Evolutionary conservation across 179 eudicot species (phyloP).

Genomic region (Spergularia azorica): DNA sequence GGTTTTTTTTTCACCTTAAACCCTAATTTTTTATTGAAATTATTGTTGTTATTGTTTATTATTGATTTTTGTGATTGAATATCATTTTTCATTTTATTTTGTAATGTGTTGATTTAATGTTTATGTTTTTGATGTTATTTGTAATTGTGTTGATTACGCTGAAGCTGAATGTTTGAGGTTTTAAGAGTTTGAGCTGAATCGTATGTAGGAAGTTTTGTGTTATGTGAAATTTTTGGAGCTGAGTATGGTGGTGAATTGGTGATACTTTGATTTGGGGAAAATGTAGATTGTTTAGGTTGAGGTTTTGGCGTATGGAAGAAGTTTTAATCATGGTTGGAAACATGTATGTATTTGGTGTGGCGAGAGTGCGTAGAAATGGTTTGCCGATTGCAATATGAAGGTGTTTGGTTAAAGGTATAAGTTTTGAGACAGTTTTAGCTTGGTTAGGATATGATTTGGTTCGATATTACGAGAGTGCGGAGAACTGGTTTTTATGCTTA

Average conservation of each 20-base stretch:
- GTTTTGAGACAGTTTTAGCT: no score
- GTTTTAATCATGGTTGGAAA: not conserved
- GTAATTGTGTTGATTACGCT: not conserved
- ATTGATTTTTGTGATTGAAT: not conserved
- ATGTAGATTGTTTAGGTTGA: not conserved
- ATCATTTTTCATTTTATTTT: not conserved
- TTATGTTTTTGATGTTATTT: not conserved
- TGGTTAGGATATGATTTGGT: no score
- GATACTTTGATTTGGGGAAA: not conserved
- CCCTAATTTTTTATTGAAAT: not conserved
- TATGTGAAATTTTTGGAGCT: not conserved
- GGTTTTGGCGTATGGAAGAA: not conserved
- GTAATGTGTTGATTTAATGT: not conserved
- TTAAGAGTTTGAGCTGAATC: not conserved
- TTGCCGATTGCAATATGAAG: no score
- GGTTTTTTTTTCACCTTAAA: slow-evolving; percentile 37
- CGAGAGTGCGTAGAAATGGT: not conserved
- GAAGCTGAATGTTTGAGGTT: not conserved
- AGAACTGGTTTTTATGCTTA: not conserved
- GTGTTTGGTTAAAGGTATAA: no score
- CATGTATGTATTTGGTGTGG: not conserved
- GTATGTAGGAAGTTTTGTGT: not conserved
- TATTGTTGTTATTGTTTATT: not conserved
- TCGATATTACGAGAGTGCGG: no score
- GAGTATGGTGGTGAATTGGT: not conserved